Evolutionary conservation across 805 yeast species (phyloP), one percentile per base, ranked within the genome.

Genomic region (Candida namnaoensis): DNA sequence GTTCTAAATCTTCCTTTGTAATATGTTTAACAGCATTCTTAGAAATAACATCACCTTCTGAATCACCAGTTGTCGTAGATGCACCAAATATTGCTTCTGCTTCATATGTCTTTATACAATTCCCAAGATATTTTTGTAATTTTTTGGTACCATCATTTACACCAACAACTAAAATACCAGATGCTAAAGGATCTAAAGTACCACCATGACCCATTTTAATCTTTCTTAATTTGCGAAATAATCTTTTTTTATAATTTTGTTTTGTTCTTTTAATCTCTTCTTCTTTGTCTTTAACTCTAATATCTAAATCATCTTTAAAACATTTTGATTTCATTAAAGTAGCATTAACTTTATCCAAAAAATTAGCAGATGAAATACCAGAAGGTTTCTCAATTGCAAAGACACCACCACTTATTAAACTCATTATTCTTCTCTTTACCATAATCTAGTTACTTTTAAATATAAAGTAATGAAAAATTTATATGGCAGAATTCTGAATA

Each of bases 181-280:
- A 80, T 0, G 99, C 99, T 36, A 86, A 63, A 0, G 98, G 97
- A 55, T 93, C 99, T 34, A 93, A 67, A 0, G 99, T 93, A 9
- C 99, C 99, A 15, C 99, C 99, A 60, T 93, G 99, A 1, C 99
- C 99, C 69, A 91, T 82, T 55, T 93, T 93, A 32, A 90, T 79
- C 51, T 80, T 80, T 6, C 64, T 50, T 5, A 74, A 65, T 30
- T 69, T 68, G 24, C 71, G 64, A 27, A 74, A 66, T 44, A 75
- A 74, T 41, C 75, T 71, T 44, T 73, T 70, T 36, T 76, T 71
- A 33, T 77, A 69, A 41, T 65, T 68, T 40, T 68, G 61, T 43
- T 74, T 67, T 36, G 59, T 49, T 39, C 55, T 47, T 42, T 64
- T 62, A 26, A 60, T 53, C 40, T 64, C 61, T 51, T 61, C 69